These are phyloP conservation scores for Kwoniella newhampshirensis DNA, from an alignment of 768 basidiomycete genomes.

Conservation along the genomic window DNA sequence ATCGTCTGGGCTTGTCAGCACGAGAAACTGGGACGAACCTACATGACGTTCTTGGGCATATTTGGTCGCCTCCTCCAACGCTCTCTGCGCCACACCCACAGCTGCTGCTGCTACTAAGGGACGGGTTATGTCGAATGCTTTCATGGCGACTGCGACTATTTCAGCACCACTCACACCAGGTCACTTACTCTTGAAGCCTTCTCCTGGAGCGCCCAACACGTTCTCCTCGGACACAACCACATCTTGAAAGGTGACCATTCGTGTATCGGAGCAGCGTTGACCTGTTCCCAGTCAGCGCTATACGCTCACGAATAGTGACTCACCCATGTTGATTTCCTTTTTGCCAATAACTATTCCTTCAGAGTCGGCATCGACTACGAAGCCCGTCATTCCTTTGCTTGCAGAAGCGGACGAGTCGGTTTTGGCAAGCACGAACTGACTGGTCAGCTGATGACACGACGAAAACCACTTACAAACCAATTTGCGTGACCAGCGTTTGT, in stretches of 20 bases:
- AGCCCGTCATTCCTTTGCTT: conserved; percentile 53
- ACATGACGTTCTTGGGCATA: conserved; percentile 55
- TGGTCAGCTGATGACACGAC: neutral
- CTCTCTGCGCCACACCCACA: conserved; percentile 54
- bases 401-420: conserved; percentile 50
- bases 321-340: conserved; percentile 54
- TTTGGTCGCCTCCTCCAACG: conserved; percentile 54
- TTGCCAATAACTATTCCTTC: conserved; percentile 47
- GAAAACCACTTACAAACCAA: conserved; percentile 49
- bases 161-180: neutral
- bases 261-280: conserved; percentile 55
- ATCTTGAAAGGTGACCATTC: conserved; percentile 55
- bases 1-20: conserved; percentile 46
- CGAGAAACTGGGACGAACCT: neutral
- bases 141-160: conserved; percentile 45
- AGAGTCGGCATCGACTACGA: conserved; percentile 53
- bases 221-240: conserved; percentile 51
- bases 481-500: conserved; percentile 54
- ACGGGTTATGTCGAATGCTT: conserved; percentile 56
- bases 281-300: conserved; percentile 32
- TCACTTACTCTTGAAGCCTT: conserved; percentile 52
- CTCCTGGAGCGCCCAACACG: conserved; percentile 52
- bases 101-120: conserved; percentile 55
- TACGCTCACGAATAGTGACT: conserved; percentile 9
- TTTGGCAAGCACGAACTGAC: conserved; percentile 54